Evolutionary conservation across 257 asterid species (phyloP), one percentile per base, ranked within the genome.

Genomic region (Eucommia ulmoides): DNA sequence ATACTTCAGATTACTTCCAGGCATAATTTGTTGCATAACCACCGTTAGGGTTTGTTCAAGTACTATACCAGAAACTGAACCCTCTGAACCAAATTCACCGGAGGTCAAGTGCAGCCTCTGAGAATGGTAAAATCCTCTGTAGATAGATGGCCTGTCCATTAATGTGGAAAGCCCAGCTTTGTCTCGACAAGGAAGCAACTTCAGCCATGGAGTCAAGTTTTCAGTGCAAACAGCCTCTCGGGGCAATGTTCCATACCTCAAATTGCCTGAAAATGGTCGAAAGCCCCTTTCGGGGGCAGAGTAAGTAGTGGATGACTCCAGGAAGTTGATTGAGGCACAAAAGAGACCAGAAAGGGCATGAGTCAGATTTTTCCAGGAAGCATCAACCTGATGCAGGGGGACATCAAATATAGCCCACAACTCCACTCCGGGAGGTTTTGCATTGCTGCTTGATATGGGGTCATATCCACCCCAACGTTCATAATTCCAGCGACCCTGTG

Each of bases 191-290:
- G 99, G 99, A 75, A 86, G 99, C 76, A 91, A 59, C 80, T 91
- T 91, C 75, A 91, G 72, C 99, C 99, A 91, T 4, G 99, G 99
- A 42, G 99, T 91, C 55, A 91, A 93, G 68, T 91, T 91, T 70
- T 91, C 97, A 23, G 99, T 91, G 80, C 99, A 91, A 62, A 91
- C 99, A 58, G 99, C 96, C 68, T 91, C 99, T 52, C 95, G 99
- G 62, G 97, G 99, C 74, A 91, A 72, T 45, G 94, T 79, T 45
- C 99, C 99, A 19, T 83, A 91, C 24, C 84, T 83, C 25, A 86
- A 68, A 44, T 77, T 75, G 24, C 89, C 84, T 3, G 81, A 69
- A 59, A 66, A 45, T 20, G 94, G 69, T 42, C 53, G 70, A 52
- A 83, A 79, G 67, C 79, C 83, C 97, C 87, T 83, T 46, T 62